Conservation (phyloP, 23 red algal genomes). For the Chondrus crispus region DNA sequence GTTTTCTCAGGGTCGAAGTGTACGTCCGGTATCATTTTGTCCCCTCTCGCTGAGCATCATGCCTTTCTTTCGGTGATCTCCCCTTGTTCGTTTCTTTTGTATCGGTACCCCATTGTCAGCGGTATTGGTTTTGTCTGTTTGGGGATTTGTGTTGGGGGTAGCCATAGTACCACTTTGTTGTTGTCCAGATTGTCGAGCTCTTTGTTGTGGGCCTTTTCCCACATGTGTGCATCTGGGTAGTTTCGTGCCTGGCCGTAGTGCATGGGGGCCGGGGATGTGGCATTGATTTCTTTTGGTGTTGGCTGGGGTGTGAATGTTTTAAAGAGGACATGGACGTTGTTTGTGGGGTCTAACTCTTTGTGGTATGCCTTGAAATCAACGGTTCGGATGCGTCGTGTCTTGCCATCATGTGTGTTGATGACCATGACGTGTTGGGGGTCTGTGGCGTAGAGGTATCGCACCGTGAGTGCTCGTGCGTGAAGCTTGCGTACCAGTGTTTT, state of each 20-base stretch:
- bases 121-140: neutral
- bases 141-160: neutral
- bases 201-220: neutral
- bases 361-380: conserved; percentile 25
- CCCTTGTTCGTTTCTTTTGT: neutral
- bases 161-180: neutral
- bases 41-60: neutral
- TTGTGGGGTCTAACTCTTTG: neutral
- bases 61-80: conserved; percentile 5
- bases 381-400: neutral
- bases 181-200: conserved; percentile 33
- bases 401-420: neutral
- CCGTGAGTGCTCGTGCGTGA: neutral
- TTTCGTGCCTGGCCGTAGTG: neutral
- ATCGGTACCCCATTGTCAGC: conserved; percentile 20
- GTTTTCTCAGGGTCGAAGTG: conserved; percentile 22
- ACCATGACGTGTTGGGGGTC: neutral
- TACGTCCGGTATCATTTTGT: conserved; percentile 17
- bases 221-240: conserved; percentile 28
- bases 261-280: neutral
- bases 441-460: neutral
- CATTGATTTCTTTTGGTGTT: neutral
- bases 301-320: neutral
- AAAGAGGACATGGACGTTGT: neutral
- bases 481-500: neutral